Evolutionary conservation across 306 rosid species (phyloP), one percentile per base, ranked within the genome.

Genomic region (Glycine tomentella): DNA sequence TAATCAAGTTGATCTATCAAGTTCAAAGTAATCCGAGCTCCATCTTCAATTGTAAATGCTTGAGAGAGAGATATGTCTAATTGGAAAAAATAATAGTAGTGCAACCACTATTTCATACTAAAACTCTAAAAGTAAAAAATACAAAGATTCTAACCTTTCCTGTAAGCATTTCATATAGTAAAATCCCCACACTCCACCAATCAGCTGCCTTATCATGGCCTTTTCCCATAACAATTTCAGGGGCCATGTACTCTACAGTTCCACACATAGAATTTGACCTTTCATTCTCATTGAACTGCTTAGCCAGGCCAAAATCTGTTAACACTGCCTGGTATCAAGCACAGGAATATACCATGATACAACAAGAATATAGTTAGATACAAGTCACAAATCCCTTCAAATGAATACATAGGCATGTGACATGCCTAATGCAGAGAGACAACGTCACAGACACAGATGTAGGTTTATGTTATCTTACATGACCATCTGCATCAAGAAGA

Each of bases 171-270:
- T 93, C 97, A 72, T 84, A 93, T 51, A 91, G 50, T 53, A 91
- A 81, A 80, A 93, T 71, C 71, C 97, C 97, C 81, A 90, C 86
- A 57, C 98, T 91, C 97, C 98, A 93, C 98, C 97, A 93, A 78
- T 93, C 98, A 6, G 97, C 93, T 67, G 89, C 89, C 75, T 88
- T 93, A 81, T 93, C 88, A n/a, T 90, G 93, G 49, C 92, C 97
- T 83, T 91, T 93, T 67, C 97, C 93, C 71, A 87, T 85, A 78
- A 93, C 59, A 81, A 93, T 90, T 87, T 93, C 97, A 4, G 97
- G 97, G 13, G 97, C 59, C 90, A 93, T 93, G 75, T 93, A 93
- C 81, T 90, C 97, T 45, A 87, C 79, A 55, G 97, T 93, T 81
- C 97, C 97, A 48, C 89, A 83, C 88, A 91, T 38, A 31, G 97